These are phyloP conservation scores for Lenwebbia sp. DNA, from an alignment of 345 rosid species.

Conservation along the genomic window DNA sequence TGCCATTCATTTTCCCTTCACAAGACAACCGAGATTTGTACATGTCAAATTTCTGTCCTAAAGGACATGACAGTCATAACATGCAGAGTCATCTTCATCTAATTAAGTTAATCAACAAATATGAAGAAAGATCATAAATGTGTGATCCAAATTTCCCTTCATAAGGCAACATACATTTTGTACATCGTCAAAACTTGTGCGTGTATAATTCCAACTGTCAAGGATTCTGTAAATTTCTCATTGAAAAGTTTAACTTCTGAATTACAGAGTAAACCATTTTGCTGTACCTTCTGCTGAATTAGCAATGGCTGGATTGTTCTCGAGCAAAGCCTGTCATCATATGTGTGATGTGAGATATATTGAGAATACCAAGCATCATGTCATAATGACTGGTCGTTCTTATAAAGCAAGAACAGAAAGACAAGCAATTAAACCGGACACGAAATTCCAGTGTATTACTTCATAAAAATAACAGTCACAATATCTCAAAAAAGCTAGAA, in stretches of 20 bases:
- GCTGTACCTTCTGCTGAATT: constrained; percentile 48
- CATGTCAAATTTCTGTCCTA: background rate
- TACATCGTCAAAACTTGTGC: background rate
- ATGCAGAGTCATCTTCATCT: background rate
- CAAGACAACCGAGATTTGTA: background rate
- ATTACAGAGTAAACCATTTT: background rate
- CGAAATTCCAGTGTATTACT: background rate
- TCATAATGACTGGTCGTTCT: background rate
- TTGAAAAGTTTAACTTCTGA: background rate
- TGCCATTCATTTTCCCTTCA: background rate
- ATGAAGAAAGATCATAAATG: background rate
- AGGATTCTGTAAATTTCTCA: background rate
- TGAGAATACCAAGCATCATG: background rate
- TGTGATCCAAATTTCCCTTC: background rate
- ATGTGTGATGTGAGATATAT: background rate
- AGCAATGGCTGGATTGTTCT: constrained; percentile 63
- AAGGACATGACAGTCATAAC: background rate
- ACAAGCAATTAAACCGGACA: background rate
- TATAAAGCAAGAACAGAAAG: background rate
- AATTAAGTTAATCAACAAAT: background rate
- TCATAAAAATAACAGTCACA: background rate
- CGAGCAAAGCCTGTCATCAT: constrained; percentile 54
- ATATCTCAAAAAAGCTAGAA: background rate
- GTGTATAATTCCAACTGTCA: background rate
- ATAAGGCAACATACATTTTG: background rate